Conservation (phyloP, 345 rosid species). For the Populus pruinosa region DNA sequence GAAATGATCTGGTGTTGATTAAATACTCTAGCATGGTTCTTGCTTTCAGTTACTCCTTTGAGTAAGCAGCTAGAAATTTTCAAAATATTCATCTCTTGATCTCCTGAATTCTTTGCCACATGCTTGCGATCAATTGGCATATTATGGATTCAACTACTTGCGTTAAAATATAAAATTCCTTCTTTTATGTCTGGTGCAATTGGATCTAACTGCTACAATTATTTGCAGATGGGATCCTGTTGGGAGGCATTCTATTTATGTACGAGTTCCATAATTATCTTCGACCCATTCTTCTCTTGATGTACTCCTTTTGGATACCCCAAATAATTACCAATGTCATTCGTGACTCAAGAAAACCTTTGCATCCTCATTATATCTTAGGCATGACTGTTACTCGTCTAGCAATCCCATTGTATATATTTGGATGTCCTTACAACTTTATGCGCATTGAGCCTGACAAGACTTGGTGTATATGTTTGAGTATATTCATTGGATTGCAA, state of each 20-base stretch:
- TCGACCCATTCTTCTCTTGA: slow-evolving; percentile 67
- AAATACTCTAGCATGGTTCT: background rate
- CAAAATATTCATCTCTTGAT: background rate
- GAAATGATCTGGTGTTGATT: background rate
- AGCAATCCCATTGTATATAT: slow-evolving; percentile 76
- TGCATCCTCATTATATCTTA: slow-evolving; percentile 88
- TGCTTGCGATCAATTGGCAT: background rate
- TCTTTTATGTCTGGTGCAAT: background rate
- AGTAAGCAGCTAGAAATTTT: background rate
- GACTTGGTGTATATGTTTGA: slow-evolving; percentile 70
- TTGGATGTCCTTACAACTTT: slow-evolving; percentile 94
- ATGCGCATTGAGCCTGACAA: slow-evolving; percentile 87
- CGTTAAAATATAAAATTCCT: background rate
- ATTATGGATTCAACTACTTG: slow-evolving; percentile 5
- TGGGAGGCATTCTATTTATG: slow-evolving; percentile 95
- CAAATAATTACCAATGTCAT: slow-evolving; percentile 76
- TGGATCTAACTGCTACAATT: slow-evolving; percentile 8
- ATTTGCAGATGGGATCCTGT: slow-evolving; percentile 89
- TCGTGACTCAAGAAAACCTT: slow-evolving; percentile 91
- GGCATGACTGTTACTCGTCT: slow-evolving; percentile 91
- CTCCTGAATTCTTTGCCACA: background rate
- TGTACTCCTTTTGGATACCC: slow-evolving; percentile 96
- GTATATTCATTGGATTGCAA: slow-evolving; percentile 68
- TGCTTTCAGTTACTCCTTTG: background rate
- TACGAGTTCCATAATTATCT: slow-evolving; percentile 83